Evolutionary conservation across 2,329 filamentous ascomycete species (phyloP).

Genomic region (Chaetomium strumarium): DNA sequence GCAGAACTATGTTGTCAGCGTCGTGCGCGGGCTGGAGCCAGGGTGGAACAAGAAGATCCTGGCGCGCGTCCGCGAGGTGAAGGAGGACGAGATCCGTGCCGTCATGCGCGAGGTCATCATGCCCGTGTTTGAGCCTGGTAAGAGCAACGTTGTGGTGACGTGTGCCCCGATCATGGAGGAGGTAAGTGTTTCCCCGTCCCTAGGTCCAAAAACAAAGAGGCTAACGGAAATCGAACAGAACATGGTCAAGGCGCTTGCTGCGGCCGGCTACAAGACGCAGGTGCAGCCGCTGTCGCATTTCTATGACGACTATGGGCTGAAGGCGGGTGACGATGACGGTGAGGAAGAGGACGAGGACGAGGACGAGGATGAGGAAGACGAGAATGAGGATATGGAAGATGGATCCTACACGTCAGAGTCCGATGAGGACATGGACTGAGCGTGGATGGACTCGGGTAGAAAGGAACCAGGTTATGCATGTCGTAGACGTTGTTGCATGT

Average conservation of each 20-base stretch:
- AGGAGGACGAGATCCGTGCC: constrained; percentile 66
- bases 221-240: constrained; percentile 43
- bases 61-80: constrained; percentile 69
- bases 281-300: constrained; percentile 71
- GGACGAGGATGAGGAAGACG: constrained; percentile 48
- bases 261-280: constrained; percentile 72
- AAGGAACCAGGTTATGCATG: background rate
- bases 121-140: constrained; percentile 72
- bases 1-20: constrained; percentile 75
- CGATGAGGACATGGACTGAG: constrained; percentile 4
- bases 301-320: constrained; percentile 83
- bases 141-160: constrained; percentile 80
- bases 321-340: constrained; percentile 52
- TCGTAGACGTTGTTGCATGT: background rate
- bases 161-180: constrained; percentile 81
- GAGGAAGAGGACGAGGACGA: constrained; percentile 56
- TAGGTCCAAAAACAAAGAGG: constrained; percentile 12
- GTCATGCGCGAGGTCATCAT: constrained; percentile 71
- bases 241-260: constrained; percentile 67
- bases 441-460: background rate
- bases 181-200: constrained; percentile 46
- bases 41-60: constrained; percentile 76
- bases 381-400: constrained; percentile 27
- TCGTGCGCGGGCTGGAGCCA: constrained; percentile 67
- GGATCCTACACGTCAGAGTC: background rate